Evolutionary conservation across 805 yeast genomes (phyloP), one percentile per base, ranked within the genome.

Genomic region (Candida berthetii): DNA sequence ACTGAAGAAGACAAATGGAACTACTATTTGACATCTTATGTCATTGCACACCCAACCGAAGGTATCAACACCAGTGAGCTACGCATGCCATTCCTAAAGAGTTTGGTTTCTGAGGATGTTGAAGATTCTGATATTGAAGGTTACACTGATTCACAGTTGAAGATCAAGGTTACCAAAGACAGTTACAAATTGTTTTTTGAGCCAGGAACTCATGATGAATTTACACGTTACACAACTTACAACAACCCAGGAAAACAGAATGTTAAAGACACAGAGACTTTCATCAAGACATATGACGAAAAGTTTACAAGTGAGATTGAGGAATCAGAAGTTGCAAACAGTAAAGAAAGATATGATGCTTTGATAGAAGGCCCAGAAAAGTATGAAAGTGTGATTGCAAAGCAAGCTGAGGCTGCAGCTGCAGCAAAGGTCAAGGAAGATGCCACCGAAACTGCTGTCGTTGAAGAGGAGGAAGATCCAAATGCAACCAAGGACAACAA

Each of bases 21-120:
- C 58, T 91, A 93, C 66, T 93, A 93, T 58, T 74, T 93, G 39
- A 91, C 98, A 0, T 85, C 95, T 35, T 93, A 85, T 61, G 77
- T 90, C 35, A 84, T 93, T 85, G 84, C 96, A 3, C 95, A 88
- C 54, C 98, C 99, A 31, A 93, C 99, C 2, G 99, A 93, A 62
- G 98, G 98, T 25, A 84, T 93, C 15, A 81, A 88, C 15, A 78
- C 86, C 16, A 80, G 84, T 35, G 80, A 79, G 49, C 74, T 93
- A 42, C 74, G 76, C 47, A 70, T 87, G 61, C 98, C 98, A 20
- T 85, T 91, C 62, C 66, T 86, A 49, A 82, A 79, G 50, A 59
- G 75, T 4, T 72, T 69, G 40, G 64, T 80, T 36, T 77, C 78
- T 36, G 72, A 66, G 38, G 75, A 80, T 69, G 44, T 37, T 36